Percentiles rank a stretch among this genome's conserved stretches.
phyloP scores from a whole-genome alignment of 2,329 filamentous ascomycete genomes.

The Chaetomium strumarium region DNA sequence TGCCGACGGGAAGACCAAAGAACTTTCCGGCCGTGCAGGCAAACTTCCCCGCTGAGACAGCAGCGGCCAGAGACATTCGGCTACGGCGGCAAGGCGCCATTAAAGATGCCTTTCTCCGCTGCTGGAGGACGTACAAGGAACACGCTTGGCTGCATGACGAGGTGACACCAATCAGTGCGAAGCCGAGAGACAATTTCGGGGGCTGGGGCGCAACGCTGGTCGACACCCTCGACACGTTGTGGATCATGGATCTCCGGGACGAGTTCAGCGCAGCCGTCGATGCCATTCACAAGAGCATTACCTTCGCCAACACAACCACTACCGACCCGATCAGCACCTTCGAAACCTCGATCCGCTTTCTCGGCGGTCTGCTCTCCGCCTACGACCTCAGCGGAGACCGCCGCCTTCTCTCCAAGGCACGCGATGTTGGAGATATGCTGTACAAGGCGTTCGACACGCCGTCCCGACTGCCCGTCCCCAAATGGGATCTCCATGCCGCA shows the following conservation, averaged over 20 bases:
- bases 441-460: slow-evolving; percentile 50
- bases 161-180: slow-evolving; percentile 44
- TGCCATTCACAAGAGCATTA: slow-evolving; percentile 44
- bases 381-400: slow-evolving; percentile 46
- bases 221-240: slow-evolving; percentile 53
- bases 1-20: not conserved
- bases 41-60: not conserved
- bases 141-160: slow-evolving; percentile 54
- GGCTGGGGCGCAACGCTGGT: slow-evolving; percentile 56
- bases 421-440: slow-evolving; percentile 49
- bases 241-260: slow-evolving; percentile 52
- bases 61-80: not conserved
- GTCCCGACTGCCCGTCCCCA: slow-evolving; percentile 45
- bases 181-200: slow-evolving; percentile 42
- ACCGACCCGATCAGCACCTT: slow-evolving; percentile 50
- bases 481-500: slow-evolving; percentile 39
- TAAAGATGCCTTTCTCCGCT: not conserved
- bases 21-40: not conserved
- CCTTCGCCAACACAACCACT: slow-evolving; percentile 44
- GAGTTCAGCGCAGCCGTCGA: slow-evolving; percentile 50
- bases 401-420: slow-evolving; percentile 43
- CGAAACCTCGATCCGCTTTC: slow-evolving; percentile 54
- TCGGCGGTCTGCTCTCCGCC: slow-evolving; percentile 47
- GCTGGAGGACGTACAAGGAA: slow-evolving; percentile 47
- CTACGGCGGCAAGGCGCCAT: not conserved